phyloP scores from a whole-genome alignment of 345 rosid species.

The Firmiana major region DNA sequence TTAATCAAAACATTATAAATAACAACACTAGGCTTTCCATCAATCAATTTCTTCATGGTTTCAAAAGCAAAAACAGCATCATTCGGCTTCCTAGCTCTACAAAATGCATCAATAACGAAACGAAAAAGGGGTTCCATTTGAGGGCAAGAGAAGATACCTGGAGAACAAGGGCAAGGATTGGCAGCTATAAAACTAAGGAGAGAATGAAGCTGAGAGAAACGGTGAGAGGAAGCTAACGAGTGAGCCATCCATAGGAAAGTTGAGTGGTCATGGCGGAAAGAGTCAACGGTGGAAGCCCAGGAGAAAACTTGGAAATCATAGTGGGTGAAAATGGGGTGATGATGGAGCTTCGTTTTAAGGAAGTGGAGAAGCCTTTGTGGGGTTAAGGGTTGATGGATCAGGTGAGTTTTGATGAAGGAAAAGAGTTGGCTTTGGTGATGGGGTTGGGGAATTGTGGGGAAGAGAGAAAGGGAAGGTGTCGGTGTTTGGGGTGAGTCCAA shows the following conservation, averaged over 20 bases:
- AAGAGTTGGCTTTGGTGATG: constrained; percentile 39
- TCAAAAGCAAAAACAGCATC: constrained; percentile 56
- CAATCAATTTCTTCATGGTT: constrained; percentile 63
- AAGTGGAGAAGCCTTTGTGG: constrained; percentile 55
- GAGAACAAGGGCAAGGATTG: constrained; percentile 75
- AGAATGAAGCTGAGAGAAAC: constrained; percentile 45
- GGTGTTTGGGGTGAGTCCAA: constrained; percentile 43
- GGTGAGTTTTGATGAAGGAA: constrained; percentile 53
- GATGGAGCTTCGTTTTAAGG: constrained; percentile 69
- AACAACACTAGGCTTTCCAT: constrained; percentile 53
- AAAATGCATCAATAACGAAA: constrained; percentile 46
- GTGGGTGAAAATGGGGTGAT: constrained; percentile 68
- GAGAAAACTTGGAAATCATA: constrained; percentile 71
- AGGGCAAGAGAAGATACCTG: constrained; percentile 88
- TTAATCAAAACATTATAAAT: constrained; percentile 64
- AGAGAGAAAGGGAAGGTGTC: constrained; percentile 58
- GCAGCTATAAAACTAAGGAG: constrained; percentile 60
- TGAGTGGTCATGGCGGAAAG: constrained; percentile 76
- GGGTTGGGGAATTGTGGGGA: constrained; percentile 36
- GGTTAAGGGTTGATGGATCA: constrained; percentile 45
- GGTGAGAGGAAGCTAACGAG: constrained; percentile 62
- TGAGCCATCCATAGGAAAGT: constrained; percentile 77
- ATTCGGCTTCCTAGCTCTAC: constrained; percentile 56
- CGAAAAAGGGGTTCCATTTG: constrained; percentile 56
- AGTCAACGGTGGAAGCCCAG: constrained; percentile 72